These are phyloP conservation scores for Huntiella abstrusa DNA, from an alignment of 2,329 filamentous ascomycete genomes.

Conservation along the genomic window DNA sequence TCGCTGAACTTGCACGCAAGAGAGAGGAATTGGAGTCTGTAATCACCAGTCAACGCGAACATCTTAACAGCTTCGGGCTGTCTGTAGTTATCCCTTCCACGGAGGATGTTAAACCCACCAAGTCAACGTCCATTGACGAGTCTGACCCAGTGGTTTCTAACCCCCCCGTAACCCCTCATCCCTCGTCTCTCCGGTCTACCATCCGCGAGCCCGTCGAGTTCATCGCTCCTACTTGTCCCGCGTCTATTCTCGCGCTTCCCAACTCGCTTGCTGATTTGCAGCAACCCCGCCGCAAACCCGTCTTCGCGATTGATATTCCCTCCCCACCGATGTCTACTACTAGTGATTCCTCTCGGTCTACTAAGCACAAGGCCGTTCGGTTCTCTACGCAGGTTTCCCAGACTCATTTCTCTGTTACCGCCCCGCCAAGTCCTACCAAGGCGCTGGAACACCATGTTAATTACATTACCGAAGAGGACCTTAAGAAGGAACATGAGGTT, in stretches of 20 bases:
- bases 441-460: conserved; percentile 12
- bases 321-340: conserved; percentile 2
- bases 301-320: conserved; percentile 1
- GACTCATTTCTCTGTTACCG: conserved; percentile 35
- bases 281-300: not conserved
- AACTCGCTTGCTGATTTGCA: conserved; percentile 5
- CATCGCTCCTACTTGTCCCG: conserved; percentile 4
- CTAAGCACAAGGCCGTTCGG: conserved; percentile 44
- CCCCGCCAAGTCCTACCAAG: conserved; percentile 31
- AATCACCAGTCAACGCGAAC: conserved; percentile 7
- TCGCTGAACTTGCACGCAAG: conserved; percentile 17
- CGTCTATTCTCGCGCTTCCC: conserved; percentile 2
- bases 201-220: not conserved
- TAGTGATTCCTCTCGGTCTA: conserved; percentile 13
- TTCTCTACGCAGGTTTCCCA: conserved; percentile 51
- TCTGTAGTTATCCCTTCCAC: not conserved
- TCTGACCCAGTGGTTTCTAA: not conserved
- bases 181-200: not conserved
- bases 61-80: conserved; percentile 7
- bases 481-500: conserved; percentile 4
- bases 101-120: not conserved
- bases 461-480: conserved; percentile 12
- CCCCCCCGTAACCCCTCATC: not conserved
- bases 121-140: not conserved
- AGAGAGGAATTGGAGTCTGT: conserved; percentile 3